phyloP scores from a whole-genome alignment of 495 filamentous ascomycete genomes.

The Daldinia decipiens region DNA sequence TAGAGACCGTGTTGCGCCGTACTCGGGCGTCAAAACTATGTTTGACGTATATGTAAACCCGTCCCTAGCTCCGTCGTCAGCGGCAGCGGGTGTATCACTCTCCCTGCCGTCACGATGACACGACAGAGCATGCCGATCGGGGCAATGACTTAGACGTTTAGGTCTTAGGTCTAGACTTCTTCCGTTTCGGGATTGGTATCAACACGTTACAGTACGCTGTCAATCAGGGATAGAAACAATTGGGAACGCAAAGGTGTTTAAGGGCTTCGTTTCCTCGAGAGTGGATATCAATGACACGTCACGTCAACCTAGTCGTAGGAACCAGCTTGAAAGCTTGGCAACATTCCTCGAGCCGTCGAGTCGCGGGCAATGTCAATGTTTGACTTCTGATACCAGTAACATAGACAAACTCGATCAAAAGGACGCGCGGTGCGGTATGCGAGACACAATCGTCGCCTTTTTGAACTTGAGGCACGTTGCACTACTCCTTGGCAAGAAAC shows the following conservation, averaged over 20 bases:
- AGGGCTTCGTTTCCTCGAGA: conserved; percentile 18
- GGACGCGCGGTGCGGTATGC: conserved; percentile 20
- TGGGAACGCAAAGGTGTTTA: conserved; percentile 2
- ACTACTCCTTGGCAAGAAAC: conserved; percentile 35
- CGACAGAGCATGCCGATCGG: background rate
- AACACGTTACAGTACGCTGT: conserved; percentile 14
- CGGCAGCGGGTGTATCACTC: conserved; percentile 3
- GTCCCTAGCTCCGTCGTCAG: conserved; percentile 28
- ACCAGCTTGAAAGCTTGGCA: conserved; percentile 34
- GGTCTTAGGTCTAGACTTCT: background rate
- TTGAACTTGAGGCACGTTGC: conserved; percentile 34
- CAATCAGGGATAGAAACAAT: conserved; percentile 11
- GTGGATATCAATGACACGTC: conserved; percentile 40
- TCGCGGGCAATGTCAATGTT: background rate
- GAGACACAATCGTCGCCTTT: conserved; percentile 35
- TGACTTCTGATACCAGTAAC: background rate
- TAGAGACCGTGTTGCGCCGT: conserved; percentile 25
- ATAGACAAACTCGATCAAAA: background rate
- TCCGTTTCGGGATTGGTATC: conserved; percentile 4
- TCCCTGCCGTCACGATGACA: conserved; percentile 7
- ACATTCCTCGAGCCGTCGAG: conserved; percentile 1
- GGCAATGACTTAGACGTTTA: background rate
- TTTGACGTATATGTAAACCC: conserved; percentile 31
- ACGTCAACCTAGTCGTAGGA: conserved; percentile 33
- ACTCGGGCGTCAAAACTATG: conserved; percentile 16